Evolutionary conservation across 139 green algal species (phyloP), one percentile per base, ranked within the genome.

Genomic region (Haematococcus lacustris): DNA sequence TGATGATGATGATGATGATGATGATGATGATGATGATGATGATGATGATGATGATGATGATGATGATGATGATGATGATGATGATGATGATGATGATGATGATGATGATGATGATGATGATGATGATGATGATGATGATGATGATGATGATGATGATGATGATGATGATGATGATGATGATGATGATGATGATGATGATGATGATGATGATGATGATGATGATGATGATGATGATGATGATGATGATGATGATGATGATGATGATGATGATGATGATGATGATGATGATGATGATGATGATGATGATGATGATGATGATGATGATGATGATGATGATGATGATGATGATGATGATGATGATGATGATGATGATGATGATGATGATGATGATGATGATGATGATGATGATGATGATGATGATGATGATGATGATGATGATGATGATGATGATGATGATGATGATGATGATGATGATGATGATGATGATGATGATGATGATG

Each of bases 11-110:
- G 47, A 59, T 59, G 47, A 59, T 59, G 47, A 59, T 59, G 47
- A 59, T 59, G 47, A 59, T 59, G 47, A 59, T 59, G 47, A 59
- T 59, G 47, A 59, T 59, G 47, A 59, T 59, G 47, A 59, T 59
- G 47, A 59, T 59, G 47, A 59, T 59, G 47, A 59, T 59, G 47
- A 59, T 59, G 47, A 59, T 59, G 47, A 59, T 59, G 47, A 59
- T 59, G 47, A 59, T 59, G 47, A 59, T 59, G 47, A 59, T 59
- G 47, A 59, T 59, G 47, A 59, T 59, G 47, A 59, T 59, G 47
- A 59, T 59, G 47, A 59, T 59, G 47, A 59, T 59, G 47, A 59
- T 59, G 47, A 59, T 59, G 47, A 59, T 59, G 47, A 59, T 59
- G 47, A 59, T 59, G 47, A 59, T 59, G 47, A 59, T 59, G 47